These are phyloP conservation scores for Aspergillus costaricaensis DNA, from an alignment of 2,329 filamentous ascomycete genomes.

Conservation along the genomic window DNA sequence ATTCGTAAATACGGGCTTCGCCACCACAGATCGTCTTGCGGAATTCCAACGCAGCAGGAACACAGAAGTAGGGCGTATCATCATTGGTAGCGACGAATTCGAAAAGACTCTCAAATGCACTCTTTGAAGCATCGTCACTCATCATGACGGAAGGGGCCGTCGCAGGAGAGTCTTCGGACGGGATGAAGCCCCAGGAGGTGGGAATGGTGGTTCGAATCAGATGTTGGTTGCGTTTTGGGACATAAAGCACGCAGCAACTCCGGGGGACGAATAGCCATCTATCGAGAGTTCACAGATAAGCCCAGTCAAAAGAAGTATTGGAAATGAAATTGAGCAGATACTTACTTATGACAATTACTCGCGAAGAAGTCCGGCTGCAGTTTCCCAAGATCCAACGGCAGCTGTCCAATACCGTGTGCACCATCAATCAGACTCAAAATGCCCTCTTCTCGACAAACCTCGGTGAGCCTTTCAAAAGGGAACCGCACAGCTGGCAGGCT, in stretches of 20 bases:
- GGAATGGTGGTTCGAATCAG: conserved; percentile 74
- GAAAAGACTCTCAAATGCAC: conserved; percentile 67
- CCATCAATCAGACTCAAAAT: conserved; percentile 78
- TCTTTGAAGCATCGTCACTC: conserved; percentile 42
- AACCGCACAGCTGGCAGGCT: conserved; percentile 77
- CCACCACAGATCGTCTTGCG: conserved; percentile 69
- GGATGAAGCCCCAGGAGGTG: conserved; percentile 74
- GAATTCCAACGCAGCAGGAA: conserved; percentile 72
- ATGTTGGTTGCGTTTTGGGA: conserved; percentile 72
- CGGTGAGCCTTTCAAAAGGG: conserved; percentile 70
- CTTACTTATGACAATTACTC: conserved; percentile 76
- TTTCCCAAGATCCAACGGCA: conserved; percentile 66
- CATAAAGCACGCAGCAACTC: conserved; percentile 78
- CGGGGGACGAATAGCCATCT: conserved; percentile 82
- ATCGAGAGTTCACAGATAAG: conserved; percentile 10
- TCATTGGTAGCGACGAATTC: conserved; percentile 78
- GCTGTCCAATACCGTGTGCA: conserved; percentile 81
- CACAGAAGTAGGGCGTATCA: conserved; percentile 68
- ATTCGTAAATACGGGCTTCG: conserved; percentile 67
- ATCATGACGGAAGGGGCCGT: conserved; percentile 47
- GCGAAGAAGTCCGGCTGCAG: conserved; percentile 84
- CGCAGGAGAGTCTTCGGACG: no score
- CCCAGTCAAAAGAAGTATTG: background rate
- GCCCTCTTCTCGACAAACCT: conserved; percentile 65
- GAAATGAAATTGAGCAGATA: background rate